A percentile compares a stretch with the other conserved stretches of the same genome.
phyloP scores from a whole-genome alignment of 306 rosid genomes.

The Prunus kanzakura region DNA sequence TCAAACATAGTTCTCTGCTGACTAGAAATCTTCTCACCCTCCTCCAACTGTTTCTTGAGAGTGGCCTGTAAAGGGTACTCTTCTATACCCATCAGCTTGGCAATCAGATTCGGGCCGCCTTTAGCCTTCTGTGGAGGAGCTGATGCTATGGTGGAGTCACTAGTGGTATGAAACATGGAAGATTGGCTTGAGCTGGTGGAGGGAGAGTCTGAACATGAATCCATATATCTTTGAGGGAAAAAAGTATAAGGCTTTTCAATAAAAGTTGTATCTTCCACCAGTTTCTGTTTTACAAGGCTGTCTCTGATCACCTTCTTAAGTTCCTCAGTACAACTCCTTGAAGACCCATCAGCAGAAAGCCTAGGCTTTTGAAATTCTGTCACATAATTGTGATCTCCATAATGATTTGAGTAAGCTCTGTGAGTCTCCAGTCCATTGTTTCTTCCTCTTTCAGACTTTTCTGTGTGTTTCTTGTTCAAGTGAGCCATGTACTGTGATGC shows the following conservation, averaged over 20 bases:
- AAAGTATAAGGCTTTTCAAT: constrained; percentile 24
- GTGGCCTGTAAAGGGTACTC: constrained; percentile 39
- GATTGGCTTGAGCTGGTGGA: constrained; percentile 76
- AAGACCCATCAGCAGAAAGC: constrained; percentile 48
- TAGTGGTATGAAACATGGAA: constrained; percentile 35
- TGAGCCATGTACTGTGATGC: constrained; percentile 47
- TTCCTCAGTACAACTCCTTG: constrained; percentile 38
- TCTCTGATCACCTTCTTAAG: constrained; percentile 46
- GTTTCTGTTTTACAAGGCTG: constrained; percentile 36
- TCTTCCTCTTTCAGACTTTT: constrained; percentile 35
- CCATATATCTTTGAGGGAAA: constrained; percentile 24
- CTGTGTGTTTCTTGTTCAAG: constrained; percentile 35
- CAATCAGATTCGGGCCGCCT: constrained; percentile 62
- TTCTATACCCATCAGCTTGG: constrained; percentile 91
- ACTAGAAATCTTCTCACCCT: constrained; percentile 40
- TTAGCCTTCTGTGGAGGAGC: constrained; percentile 33
- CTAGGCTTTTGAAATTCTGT: constrained; percentile 37
- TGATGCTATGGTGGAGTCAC: constrained; percentile 48
- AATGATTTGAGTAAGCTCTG: constrained; percentile 23
- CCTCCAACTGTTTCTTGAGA: constrained; percentile 38
- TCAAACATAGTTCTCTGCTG: constrained; percentile 54
- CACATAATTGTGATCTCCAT: constrained; percentile 28
- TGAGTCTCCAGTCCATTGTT: constrained; percentile 25
- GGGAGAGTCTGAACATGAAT: constrained; percentile 48
- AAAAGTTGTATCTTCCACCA: constrained; percentile 10